Evolutionary conservation across 2,329 filamentous ascomycete genomes (phyloP), one percentile per base, ranked within the genome.

Genomic region (Nothophaeocryptopus gaeumannii): DNA sequence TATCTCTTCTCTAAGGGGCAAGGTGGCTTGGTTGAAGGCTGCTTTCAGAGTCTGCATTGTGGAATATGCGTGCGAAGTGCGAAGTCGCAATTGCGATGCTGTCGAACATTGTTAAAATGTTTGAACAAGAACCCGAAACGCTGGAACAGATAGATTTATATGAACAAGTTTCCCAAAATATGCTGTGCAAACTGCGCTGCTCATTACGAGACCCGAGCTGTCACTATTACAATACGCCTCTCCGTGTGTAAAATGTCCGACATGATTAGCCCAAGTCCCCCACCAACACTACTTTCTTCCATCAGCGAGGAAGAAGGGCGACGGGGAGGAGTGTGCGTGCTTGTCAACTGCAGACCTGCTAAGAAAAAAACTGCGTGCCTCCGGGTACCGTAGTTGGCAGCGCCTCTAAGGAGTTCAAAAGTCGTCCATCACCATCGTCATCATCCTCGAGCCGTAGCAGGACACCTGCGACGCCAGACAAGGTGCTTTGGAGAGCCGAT

Each of bases 111-210:
- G 20, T 26, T 7, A 7, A 4, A 3, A 26, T 26, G 20, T 26
- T 26, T 3, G 20, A n/a, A n/a, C n/a, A n/a, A n/a, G n/a, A n/a
- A n/a, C 7, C 3, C 7, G 20, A 26, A 26, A 26, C 20, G 20
- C 20, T 26, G 20, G 20, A 26, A 26, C 20, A 3, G 20, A 26
- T 26, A 26, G 7, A 26, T 32, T 35, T 33, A 42, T 39, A 35
- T 42, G 30, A 47, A 53, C 50, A 48, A 47, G 37, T 53, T 47
- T 47, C 45, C 50, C 45, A 42, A 16, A 48, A 34, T 42, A 48
- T 53, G 50, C 50, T 45, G 45, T 53, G 50, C 50, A 53, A 48
- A 48, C 45, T 53, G 50, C 50, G 50, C 45, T 53, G 45, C 50
- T 53, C 45, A 48, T 53, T 45, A 53, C 45, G 40, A 48, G 45